These are phyloP conservation scores for Penicillium vulpinum DNA, from an alignment of 2,329 filamentous ascomycete genomes.

Conservation along the genomic window DNA sequence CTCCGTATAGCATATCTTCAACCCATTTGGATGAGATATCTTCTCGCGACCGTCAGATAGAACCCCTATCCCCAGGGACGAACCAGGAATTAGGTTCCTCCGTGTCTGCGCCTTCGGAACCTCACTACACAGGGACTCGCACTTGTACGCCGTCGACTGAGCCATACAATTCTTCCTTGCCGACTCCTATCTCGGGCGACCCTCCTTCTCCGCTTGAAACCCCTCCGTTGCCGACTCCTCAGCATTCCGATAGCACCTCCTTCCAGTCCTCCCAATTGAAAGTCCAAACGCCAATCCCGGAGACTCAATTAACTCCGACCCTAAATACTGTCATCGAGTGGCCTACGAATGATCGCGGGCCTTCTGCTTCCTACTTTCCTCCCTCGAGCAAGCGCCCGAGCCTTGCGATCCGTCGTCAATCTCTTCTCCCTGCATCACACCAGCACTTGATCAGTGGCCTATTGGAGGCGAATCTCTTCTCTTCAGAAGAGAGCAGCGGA, in stretches of 20 bases:
- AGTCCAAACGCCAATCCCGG: constrained; percentile 19
- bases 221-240: constrained; percentile 21
- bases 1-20: constrained; percentile 28
- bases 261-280: constrained; percentile 21
- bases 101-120: constrained; percentile 14
- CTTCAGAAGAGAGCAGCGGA: constrained; percentile 23
- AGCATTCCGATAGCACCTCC: constrained; percentile 24
- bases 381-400: constrained; percentile 34
- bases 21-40: constrained; percentile 18
- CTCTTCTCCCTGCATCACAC: constrained; percentile 41
- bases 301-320: constrained; percentile 27
- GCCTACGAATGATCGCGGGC: constrained; percentile 12
- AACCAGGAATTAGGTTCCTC: constrained; percentile 4
- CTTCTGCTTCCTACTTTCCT: constrained; percentile 15
- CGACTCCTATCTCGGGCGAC: constrained; percentile 26
- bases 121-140: constrained; percentile 10
- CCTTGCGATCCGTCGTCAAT: constrained; percentile 40
- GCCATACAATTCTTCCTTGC: constrained; percentile 23
- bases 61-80: constrained; percentile 3
- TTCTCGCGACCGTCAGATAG: constrained; percentile 9
- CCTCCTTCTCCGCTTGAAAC: constrained; percentile 21
- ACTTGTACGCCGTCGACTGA: constrained; percentile 17
- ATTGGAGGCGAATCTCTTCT: constrained; percentile 29
- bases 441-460: constrained; percentile 41
- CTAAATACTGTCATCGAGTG: constrained; percentile 33